These are phyloP conservation scores for Arabidopsis suecica DNA, from an alignment of 345 rosid genomes.

Conservation along the genomic window DNA sequence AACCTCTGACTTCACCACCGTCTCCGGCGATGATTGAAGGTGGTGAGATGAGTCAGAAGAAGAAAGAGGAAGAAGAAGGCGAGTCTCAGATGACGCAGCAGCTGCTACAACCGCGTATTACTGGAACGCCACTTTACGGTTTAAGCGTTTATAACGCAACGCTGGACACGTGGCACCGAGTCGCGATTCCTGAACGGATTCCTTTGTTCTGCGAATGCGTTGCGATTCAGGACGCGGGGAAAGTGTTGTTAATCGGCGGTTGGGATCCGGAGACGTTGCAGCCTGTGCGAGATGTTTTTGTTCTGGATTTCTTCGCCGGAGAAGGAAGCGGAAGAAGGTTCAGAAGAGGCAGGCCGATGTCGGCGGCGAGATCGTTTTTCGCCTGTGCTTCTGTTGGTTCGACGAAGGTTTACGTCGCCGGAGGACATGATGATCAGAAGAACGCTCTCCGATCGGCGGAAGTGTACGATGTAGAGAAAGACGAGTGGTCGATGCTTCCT, in stretches of 20 bases:
- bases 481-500: slow-evolving; percentile 58
- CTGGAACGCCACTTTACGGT: slow-evolving; percentile 51
- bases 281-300: slow-evolving; percentile 53
- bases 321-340: slow-evolving; percentile 42
- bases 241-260: slow-evolving; percentile 57
- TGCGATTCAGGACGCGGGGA: slow-evolving; percentile 48
- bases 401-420: slow-evolving; percentile 55
- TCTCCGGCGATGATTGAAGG: slow-evolving; percentile 10
- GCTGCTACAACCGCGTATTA: slow-evolving; percentile 32
- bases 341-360: slow-evolving; percentile 57
- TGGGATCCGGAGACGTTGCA: slow-evolving; percentile 67
- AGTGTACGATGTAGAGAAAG: slow-evolving; percentile 54
- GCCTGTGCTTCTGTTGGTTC: slow-evolving; percentile 54
- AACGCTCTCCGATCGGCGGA: slow-evolving; percentile 58
- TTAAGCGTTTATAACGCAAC: slow-evolving; percentile 53
- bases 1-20: slow-evolving; percentile 41
- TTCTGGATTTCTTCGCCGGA: slow-evolving; percentile 48
- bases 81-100: slow-evolving; percentile 17
- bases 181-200: slow-evolving; percentile 40
- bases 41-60: slow-evolving; percentile 10
- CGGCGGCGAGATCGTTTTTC: slow-evolving; percentile 59
- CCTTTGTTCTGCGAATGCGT: slow-evolving; percentile 67
- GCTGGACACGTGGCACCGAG: slow-evolving; percentile 47
- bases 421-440: slow-evolving; percentile 70
- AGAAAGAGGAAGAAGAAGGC: slow-evolving; percentile 34